Conservation (phyloP, 1,139 yeast species). For the Hansenula sp. region DNA sequence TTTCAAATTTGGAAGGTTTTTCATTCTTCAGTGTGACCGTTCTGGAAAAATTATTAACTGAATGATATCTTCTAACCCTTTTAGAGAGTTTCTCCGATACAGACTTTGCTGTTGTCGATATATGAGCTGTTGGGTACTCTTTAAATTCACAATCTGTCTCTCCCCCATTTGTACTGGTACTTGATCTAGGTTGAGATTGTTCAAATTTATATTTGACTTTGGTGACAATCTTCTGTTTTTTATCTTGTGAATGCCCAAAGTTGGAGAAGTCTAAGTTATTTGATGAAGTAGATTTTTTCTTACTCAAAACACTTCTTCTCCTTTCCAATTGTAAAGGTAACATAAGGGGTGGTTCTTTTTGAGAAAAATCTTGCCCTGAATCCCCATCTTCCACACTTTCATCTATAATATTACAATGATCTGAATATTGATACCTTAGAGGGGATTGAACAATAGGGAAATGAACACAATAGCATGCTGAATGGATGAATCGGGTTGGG, state of each 20-base stretch:
- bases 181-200: too few species aligned
- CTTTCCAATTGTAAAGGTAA: background rate
- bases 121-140: too few species aligned
- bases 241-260: too few species aligned
- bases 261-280: background rate
- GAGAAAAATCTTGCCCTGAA: background rate
- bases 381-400: background rate
- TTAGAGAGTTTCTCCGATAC: background rate
- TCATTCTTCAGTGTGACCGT: background rate
- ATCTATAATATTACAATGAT: background rate
- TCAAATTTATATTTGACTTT: too few species aligned
- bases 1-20: background rate
- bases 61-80: background rate
- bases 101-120: too few species aligned
- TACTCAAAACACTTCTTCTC: background rate
- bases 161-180: too few species aligned
- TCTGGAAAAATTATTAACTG: conserved; percentile 1
- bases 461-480: conserved; percentile 18
- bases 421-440: conserved; percentile 6
- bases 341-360: too few species aligned
- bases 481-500: background rate
- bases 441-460: conserved; percentile 20
- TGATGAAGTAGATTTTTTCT: background rate
- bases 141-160: too few species aligned
- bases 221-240: too few species aligned